These are phyloP conservation scores for Aschersonia sp. DNA, from an alignment of 2,329 filamentous ascomycete genomes.

Conservation along the genomic window DNA sequence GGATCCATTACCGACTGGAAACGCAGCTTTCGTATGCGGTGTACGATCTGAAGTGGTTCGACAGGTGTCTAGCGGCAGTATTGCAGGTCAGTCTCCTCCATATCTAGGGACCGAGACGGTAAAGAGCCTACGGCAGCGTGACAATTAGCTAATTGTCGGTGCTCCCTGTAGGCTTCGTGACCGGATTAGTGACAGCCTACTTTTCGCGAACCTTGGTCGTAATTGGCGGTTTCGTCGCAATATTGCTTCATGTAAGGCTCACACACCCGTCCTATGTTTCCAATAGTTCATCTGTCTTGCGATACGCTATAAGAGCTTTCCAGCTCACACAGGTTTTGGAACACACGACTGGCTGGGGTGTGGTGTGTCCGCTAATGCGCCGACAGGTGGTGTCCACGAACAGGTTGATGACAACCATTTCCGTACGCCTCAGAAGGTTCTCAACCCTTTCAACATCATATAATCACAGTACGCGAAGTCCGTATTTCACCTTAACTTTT, in stretches of 20 bases:
- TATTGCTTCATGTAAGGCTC: constrained; percentile 44
- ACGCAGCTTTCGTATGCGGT: background rate
- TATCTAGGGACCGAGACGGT: background rate
- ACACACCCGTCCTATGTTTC: background rate
- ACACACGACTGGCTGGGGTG: too few relatives aligned
- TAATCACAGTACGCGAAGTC: constrained; percentile 38
- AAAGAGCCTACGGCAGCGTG: too few relatives aligned
- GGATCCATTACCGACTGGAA: background rate
- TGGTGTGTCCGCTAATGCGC: background rate
- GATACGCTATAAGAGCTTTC: too few relatives aligned
- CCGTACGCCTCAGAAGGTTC: constrained; percentile 20
- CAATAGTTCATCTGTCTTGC: background rate
- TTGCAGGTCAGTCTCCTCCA: constrained; percentile 28
- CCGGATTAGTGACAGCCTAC: constrained; percentile 50
- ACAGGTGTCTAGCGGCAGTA: constrained; percentile 39
- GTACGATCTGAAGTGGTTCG: constrained; percentile 20
- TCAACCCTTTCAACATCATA: constrained; percentile 23
- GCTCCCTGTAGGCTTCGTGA: constrained; percentile 36
- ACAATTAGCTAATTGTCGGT: background rate
- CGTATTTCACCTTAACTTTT: constrained; percentile 55
- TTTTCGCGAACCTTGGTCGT: constrained; percentile 60
- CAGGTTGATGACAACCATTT: constrained; percentile 24
- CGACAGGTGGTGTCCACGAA: constrained; percentile 24
- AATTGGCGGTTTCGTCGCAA: constrained; percentile 48
- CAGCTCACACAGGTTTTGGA: too few relatives aligned